phyloP scores from a whole-genome alignment of 1,284 basidiomycete genomes.

The Athelia sp. region DNA sequence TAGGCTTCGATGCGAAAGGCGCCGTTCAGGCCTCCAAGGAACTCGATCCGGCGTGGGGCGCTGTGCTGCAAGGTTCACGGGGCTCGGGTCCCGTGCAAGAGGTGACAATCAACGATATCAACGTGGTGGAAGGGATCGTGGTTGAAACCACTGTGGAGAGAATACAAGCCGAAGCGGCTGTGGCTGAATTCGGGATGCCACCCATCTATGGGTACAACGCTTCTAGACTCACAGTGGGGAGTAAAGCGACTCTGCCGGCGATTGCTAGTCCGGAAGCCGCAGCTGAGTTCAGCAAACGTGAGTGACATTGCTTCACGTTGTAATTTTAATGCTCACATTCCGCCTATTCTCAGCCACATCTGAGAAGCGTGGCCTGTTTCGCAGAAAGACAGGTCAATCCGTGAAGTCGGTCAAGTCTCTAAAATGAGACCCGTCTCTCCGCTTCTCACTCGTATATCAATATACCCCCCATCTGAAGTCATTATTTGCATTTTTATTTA shows the following conservation, averaged over 20 bases:
- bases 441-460: too few relatives aligned
- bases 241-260: too few relatives aligned
- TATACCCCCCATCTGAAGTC: conserved; percentile 3
- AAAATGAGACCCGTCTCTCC: neutral
- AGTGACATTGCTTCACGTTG: too few relatives aligned
- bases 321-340: too few relatives aligned
- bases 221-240: too few relatives aligned
- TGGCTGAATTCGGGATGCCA: conserved; percentile 32
- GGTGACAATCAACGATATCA: conserved; percentile 39
- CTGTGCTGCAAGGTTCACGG: conserved; percentile 59
- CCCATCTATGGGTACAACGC: too few relatives aligned
- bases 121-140: neutral
- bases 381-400: conserved; percentile 4
- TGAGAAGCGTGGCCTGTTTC: conserved; percentile 18
- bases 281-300: too few relatives aligned
- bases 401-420: conserved; percentile 5
- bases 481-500: conserved; percentile 7
- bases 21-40: conserved; percentile 68
- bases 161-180: conserved; percentile 43
- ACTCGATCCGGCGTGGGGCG: conserved; percentile 75
- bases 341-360: conserved; percentile 2
- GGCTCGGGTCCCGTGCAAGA: conserved; percentile 52
- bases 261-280: too few relatives aligned
- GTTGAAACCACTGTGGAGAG: neutral
- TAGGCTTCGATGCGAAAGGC: conserved; percentile 71